Percentiles rank a stretch among this genome's conserved stretches.
These are phyloP conservation scores for Skeletonema menzelii DNA, from an alignment of 108 stramenopile genomes.

Conservation along the genomic window DNA sequence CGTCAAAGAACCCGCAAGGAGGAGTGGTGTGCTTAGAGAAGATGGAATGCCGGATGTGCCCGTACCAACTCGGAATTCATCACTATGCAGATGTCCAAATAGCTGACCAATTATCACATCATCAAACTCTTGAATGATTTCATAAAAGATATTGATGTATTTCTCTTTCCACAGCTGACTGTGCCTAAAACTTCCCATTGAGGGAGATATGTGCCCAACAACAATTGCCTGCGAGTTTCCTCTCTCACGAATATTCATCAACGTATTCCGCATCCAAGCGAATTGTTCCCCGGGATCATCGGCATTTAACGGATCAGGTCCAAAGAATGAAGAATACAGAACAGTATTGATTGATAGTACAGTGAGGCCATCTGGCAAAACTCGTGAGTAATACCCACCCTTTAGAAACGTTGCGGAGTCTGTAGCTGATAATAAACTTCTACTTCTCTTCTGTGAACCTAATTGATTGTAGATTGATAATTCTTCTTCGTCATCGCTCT, in stretches of 20 bases:
- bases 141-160: slow-evolving; percentile 33
- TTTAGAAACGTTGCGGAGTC: slow-evolving; percentile 48
- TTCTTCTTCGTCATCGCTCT: background rate
- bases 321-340: slow-evolving; percentile 46
- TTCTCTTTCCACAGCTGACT: slow-evolving; percentile 62
- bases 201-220: slow-evolving; percentile 67
- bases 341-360: slow-evolving; percentile 69
- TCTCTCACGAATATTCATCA: slow-evolving; percentile 22
- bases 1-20: slow-evolving; percentile 57
- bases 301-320: slow-evolving; percentile 36
- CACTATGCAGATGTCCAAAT: slow-evolving; percentile 76
- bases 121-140: slow-evolving; percentile 40
- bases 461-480: background rate
- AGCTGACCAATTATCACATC: slow-evolving; percentile 52
- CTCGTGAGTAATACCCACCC: slow-evolving; percentile 66
- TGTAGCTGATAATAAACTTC: slow-evolving; percentile 17
- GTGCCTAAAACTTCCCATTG: slow-evolving; percentile 62
- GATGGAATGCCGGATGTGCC: slow-evolving; percentile 8
- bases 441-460: slow-evolving; percentile 21
- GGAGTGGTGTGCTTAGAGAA: slow-evolving; percentile 41
- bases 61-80: slow-evolving; percentile 68
- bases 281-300: slow-evolving; percentile 73
- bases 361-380: slow-evolving; percentile 39
- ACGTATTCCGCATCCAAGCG: slow-evolving; percentile 51
- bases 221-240: slow-evolving; percentile 36